These are phyloP conservation scores for Neurospora hispaniola DNA, from an alignment of 495 filamentous ascomycete species.

Conservation along the genomic window DNA sequence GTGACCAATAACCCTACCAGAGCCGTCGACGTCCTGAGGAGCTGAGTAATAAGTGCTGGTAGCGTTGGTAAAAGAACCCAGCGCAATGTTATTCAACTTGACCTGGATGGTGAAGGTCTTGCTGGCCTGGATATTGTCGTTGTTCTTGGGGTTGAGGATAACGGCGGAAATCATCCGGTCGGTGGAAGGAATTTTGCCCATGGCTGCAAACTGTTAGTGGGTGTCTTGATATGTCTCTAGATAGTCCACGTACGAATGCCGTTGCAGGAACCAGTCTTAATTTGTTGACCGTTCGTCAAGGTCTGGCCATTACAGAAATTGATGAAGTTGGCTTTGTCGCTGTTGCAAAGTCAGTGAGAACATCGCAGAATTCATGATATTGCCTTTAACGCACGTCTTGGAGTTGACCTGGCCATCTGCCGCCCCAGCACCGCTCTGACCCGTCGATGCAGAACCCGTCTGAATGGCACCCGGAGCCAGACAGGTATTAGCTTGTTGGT, in stretches of 20 bases:
- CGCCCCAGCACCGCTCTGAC: conserved; percentile 16
- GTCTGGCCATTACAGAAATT: conserved; percentile 58
- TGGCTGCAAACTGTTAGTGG: conserved; percentile 34
- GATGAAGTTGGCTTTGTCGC: conserved; percentile 53
- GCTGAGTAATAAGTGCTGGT: conserved; percentile 55
- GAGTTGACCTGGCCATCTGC: conserved; percentile 45
- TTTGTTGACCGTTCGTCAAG: conserved; percentile 59
- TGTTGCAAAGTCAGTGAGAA: conserved; percentile 7
- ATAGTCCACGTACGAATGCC: conserved; percentile 48
- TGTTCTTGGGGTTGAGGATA: conserved; percentile 43
- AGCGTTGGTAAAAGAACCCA: conserved; percentile 59
- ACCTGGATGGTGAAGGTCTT: conserved; percentile 48
- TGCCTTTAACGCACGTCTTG: conserved; percentile 32
- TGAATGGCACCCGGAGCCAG: conserved; percentile 39
- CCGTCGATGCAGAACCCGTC: conserved; percentile 33
- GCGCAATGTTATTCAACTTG: conserved; percentile 47
- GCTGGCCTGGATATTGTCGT: conserved; percentile 35
- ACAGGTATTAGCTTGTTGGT: conserved; percentile 17
- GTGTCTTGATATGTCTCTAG: not conserved
- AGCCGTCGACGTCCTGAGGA: conserved; percentile 47
- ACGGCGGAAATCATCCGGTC: conserved; percentile 58
- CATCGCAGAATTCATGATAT: not conserved
- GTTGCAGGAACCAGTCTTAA: conserved; percentile 59
- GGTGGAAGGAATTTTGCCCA: conserved; percentile 60
- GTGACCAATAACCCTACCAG: conserved; percentile 55